Percentiles rank a stretch among this genome's conserved stretches.
Evolutionary conservation across 2,329 filamentous ascomycete species (phyloP).

Genomic region (Cadophora malorum): DNA sequence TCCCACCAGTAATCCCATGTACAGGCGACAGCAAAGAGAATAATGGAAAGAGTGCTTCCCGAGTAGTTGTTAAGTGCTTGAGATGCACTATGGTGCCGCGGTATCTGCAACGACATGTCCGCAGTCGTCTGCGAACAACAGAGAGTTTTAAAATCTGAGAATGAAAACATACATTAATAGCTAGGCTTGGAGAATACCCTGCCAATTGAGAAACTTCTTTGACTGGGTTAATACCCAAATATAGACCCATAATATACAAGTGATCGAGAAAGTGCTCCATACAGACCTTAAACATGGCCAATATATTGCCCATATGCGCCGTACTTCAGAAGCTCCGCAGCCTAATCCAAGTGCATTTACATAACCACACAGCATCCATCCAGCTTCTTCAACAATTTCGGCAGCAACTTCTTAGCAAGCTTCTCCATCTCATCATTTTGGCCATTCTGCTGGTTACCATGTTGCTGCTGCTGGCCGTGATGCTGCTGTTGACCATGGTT

Average conservation of each 20-base stretch:
- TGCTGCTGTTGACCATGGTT: conserved; percentile 51
- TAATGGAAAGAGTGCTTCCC: too few species aligned
- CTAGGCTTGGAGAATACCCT: neutral
- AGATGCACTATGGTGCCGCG: neutral
- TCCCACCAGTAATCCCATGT: too few species aligned
- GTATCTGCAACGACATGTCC: neutral
- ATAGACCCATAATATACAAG: conserved; percentile 8
- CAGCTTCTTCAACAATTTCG: conserved; percentile 43
- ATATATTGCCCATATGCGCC: conserved; percentile 8
- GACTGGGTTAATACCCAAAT: conserved; percentile 11
- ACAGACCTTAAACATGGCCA: neutral
- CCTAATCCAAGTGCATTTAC: conserved; percentile 28
- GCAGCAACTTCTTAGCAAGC: conserved; percentile 43
- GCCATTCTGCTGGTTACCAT: conserved; percentile 44
- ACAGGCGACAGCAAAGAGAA: too few species aligned
- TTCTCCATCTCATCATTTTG: conserved; percentile 45
- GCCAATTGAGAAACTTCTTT: neutral
- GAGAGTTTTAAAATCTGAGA: neutral
- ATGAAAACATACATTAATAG: conserved; percentile 1
- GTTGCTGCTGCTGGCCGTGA: conserved; percentile 50
- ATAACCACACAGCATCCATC: conserved; percentile 45
- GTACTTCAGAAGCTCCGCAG: neutral
- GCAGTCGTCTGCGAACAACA: neutral
- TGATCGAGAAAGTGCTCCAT: neutral
- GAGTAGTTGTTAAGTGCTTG: too few species aligned